Base-by-base conservation (phyloP, 1,284 basidiomycete genomes). In the Megacollybia platyphylla region DNA sequence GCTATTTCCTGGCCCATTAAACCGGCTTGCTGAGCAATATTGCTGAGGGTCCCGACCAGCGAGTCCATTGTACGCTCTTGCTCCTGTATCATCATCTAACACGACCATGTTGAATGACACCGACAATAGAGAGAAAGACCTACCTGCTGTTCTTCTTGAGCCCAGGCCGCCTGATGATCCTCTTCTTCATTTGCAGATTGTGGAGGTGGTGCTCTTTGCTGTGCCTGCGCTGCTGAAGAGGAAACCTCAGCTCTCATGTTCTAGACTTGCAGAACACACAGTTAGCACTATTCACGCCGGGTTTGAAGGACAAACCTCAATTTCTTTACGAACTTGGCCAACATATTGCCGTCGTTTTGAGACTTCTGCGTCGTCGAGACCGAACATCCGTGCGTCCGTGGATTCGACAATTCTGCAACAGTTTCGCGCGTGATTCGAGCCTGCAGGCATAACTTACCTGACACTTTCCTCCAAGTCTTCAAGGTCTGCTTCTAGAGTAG, bases 401-500 rank as follows among this genome's bases (percentile, higher is more conserved):
- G 79, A 74, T 51, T 92, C 88, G 4, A 87, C 86, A 43, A 84
- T 81, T 58, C 81, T 88, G 38, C 8, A 42, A 31, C 39, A 28
- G 40, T 30, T 39, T 30, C 40, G 39, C 31, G 40, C 29, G 26
- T 30, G 17, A 20, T n/a, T 11, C 41, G 13, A 40, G 41, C 10
- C 15, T 42, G 50, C 45, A 51, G 42, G n/a, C 34, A 15, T 28
- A 7, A 58, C 73, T 48, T 58, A 86, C 73, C 76, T 79, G 24
- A 94, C 88, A 51, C 87, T 89, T 55, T 90, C 87, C 42, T 92
- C 89, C 15, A 94, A 61, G 54, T 90, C 89, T 47, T 90, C 85
- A 24, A 92, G 57, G 61, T 94, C 90, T 0, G 84, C 79, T 55
- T 90, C 86, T 27, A 94, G 63, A 0, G 80, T 64, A 1, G 76